These are phyloP conservation scores for Lachnellula arida DNA, from an alignment of 2,329 filamentous ascomycete genomes.

Conservation along the genomic window DNA sequence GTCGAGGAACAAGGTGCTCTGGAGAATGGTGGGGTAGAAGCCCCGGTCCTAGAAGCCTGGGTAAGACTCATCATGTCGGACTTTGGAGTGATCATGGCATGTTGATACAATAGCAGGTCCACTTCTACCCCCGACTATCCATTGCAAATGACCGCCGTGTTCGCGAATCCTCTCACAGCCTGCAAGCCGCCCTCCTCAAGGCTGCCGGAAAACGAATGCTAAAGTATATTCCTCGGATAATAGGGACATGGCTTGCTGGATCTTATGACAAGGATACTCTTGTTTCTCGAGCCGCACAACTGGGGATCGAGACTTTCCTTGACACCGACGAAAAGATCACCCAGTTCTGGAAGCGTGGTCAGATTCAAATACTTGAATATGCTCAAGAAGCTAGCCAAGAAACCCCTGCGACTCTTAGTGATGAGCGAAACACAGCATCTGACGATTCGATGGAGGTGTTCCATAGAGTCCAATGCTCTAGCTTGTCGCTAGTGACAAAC, in stretches of 20 bases:
- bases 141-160: slow-evolving; percentile 87
- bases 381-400: slow-evolving; percentile 77
- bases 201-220: slow-evolving; percentile 78
- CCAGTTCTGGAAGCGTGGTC: slow-evolving; percentile 76
- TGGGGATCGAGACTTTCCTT: slow-evolving; percentile 72
- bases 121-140: slow-evolving; percentile 80
- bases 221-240: slow-evolving; percentile 68
- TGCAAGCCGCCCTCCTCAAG: slow-evolving; percentile 61
- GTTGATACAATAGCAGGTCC: slow-evolving; percentile 54
- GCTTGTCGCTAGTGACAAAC: slow-evolving; percentile 50
- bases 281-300: slow-evolving; percentile 70
- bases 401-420: slow-evolving; percentile 76
- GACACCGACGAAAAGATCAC: slow-evolving; percentile 72
- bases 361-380: slow-evolving; percentile 75
- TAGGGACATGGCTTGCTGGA: slow-evolving; percentile 88
- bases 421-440: slow-evolving; percentile 75
- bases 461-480: slow-evolving; percentile 61
- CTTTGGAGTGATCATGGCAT: slow-evolving; percentile 21
- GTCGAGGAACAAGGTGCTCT: neutral
- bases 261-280: slow-evolving; percentile 79
- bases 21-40: slow-evolving; percentile 60
- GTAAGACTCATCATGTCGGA: slow-evolving; percentile 45
- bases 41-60: slow-evolving; percentile 84
- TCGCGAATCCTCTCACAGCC: slow-evolving; percentile 74
- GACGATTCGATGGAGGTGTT: slow-evolving; percentile 89